These are phyloP conservation scores for Nosema muscidifuracis DNA, from an alignment of 371 early-diverging fungal species.

Conservation along the genomic window DNA sequence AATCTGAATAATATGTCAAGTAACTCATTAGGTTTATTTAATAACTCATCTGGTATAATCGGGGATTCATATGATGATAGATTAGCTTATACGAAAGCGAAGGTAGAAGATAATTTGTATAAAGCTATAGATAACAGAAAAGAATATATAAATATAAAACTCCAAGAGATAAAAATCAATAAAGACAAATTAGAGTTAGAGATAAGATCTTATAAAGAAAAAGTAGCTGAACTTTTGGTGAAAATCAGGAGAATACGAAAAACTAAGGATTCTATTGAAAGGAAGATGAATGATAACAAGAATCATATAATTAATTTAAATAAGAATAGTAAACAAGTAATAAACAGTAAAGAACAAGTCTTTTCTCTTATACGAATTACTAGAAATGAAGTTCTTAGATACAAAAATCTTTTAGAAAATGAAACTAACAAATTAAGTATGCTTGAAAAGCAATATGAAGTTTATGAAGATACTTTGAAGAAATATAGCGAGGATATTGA, in stretches of 20 bases:
- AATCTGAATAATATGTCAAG: no score
- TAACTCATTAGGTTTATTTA: no score
- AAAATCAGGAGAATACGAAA: constrained; percentile 14
- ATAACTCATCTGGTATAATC: no score
- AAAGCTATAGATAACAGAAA: constrained; percentile 9
- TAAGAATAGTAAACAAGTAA: constrained; percentile 21
- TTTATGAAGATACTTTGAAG: constrained; percentile 34
- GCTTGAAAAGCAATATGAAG: constrained; percentile 33
- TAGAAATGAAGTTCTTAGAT: constrained; percentile 31
- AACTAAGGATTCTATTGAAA: not conserved
- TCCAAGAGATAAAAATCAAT: not conserved
- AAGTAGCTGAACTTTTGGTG: not conserved
- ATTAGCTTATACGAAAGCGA: not conserved
- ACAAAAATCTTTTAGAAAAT: constrained; percentile 29
- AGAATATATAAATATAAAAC: constrained; percentile 4
- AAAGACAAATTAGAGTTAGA: not conserved
- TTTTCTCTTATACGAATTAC: constrained; percentile 21
- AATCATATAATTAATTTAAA: constrained; percentile 33
- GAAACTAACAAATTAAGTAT: constrained; percentile 19
- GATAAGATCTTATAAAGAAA: not conserved
- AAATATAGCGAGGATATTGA: constrained; percentile 34
- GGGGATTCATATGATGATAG: no score
- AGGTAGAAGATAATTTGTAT: not conserved
- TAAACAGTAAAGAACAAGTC: constrained; percentile 1
- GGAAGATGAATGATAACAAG: constrained; percentile 7